phyloP scores from a whole-genome alignment of 176 grass and related monocot genomes.

The Tuctoria greenei region DNA sequence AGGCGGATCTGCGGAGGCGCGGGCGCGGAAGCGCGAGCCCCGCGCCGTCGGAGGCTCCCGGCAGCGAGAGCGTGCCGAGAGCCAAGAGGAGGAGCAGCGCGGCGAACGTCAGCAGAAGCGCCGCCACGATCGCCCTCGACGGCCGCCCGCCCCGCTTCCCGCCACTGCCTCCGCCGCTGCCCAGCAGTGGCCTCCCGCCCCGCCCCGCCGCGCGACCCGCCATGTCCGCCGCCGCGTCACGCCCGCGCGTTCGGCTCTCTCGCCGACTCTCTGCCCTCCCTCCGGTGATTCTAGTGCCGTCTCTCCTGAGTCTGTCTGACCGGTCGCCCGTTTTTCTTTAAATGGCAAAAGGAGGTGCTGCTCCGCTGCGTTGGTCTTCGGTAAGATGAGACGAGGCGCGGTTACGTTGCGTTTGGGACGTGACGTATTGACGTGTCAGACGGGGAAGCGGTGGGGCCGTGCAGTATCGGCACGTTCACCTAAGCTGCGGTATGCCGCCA shows the following conservation, averaged over 20 bases:
- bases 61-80: constrained; percentile 82
- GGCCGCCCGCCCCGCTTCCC: constrained; percentile 57
- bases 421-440: constrained; percentile 35
- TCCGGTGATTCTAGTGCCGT: not conserved
- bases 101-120: constrained; percentile 63
- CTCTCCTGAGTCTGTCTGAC: not conserved
- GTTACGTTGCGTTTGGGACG: not conserved
- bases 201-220: constrained; percentile 36
- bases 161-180: constrained; percentile 22
- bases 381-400: constrained; percentile 19
- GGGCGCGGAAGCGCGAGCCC: constrained; percentile 38
- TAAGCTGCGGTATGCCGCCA: not conserved
- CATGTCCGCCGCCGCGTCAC: constrained; percentile 12
- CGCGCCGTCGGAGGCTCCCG: constrained; percentile 45
- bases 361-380: constrained; percentile 11
- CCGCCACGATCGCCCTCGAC: constrained; percentile 62
- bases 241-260: not conserved
- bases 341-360: not conserved
- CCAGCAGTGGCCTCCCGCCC: constrained; percentile 48
- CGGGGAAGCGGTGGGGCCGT: not conserved
- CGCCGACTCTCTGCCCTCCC: not conserved
- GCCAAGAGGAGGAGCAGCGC: constrained; percentile 71
- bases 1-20: constrained; percentile 64
- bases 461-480: not conserved
- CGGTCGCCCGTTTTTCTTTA: constrained; percentile 38